Base-by-base conservation (phyloP, 805 yeast species). In the Clavispora vitiphila region DNA sequence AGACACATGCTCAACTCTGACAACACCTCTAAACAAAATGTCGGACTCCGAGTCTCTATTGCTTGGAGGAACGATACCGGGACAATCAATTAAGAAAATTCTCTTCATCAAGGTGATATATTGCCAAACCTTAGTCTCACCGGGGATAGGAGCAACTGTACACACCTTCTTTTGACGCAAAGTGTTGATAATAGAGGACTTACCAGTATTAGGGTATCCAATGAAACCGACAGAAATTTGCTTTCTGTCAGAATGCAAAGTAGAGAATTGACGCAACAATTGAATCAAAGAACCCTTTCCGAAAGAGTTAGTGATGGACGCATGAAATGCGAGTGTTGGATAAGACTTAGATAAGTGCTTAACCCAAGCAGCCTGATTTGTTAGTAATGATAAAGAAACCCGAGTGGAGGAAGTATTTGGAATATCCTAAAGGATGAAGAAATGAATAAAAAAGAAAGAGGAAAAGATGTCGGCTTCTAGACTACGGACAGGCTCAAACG, bases 51-150 rank as follows among this genome's bases (percentile, higher is more conserved):
- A 67, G 62, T 93, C 99, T 56, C 82, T 88, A 22, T 81, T 61
- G 14, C 95, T 85, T 21, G 99, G 99, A 8, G 99, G 99, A 16
- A 91, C 99, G 59, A 91, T 91, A 67, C 99, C 99, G 2, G 99
- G 99, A 73, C 99, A 93, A 68, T 91, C 99, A 57, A 91, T 93
- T 56, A 91, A 71, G 67, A 90, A 91, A 39, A 91, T 91, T 51
- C 91, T 78, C 74, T 91, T 91, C 97, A 93, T 91, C 55, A 91
- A 73, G 4, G 99, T 90, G 56, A 91, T 90, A 70, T 91, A 91
- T 72, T 91, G 99, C 99, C 99, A 91, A 35, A 91, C 97, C 66
- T 91, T 91, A 26, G 99, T 91, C 62, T 91, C 99, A 63, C 99
- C 99, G 23, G 99, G 99, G 56, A 91, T 89, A 37, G 99, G 99